Evolutionary conservation across 1,284 basidiomycete species (phyloP).

Genomic region (Rhodotorula mucilaginosa): DNA sequence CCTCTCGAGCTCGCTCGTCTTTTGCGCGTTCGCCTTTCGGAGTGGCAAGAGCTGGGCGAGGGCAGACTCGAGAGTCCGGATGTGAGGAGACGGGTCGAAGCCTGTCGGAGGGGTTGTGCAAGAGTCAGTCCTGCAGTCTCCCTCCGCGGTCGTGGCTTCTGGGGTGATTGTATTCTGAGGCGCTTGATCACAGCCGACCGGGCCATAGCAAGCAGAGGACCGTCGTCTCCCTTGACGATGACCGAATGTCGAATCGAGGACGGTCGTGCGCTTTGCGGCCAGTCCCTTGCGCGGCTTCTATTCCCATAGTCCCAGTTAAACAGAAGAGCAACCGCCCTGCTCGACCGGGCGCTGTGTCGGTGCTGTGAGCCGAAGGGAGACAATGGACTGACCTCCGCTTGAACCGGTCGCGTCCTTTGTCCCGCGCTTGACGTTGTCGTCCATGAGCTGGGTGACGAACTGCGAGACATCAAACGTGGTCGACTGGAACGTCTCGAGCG

Average conservation of each 20-base stretch:
- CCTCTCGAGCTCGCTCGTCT: slow-evolving; percentile 87
- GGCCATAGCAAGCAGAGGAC: too few relatives aligned
- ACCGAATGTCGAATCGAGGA: too few relatives aligned
- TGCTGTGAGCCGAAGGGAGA: too few relatives aligned
- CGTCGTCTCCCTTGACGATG: too few relatives aligned
- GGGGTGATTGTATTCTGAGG: too few relatives aligned
- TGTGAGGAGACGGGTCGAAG: slow-evolving; percentile 91
- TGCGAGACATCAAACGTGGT: slow-evolving; percentile 39
- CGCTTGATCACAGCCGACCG: too few relatives aligned
- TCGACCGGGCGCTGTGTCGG: background rate
- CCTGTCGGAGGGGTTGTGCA: slow-evolving; percentile 57
- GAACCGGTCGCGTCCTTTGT: slow-evolving; percentile 19
- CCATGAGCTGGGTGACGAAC: slow-evolving; percentile 41
- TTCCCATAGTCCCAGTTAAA: background rate
- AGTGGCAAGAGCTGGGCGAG: slow-evolving; percentile 82
- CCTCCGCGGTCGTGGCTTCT: too few relatives aligned
- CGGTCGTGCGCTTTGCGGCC: too few relatives aligned
- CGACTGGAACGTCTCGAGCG: slow-evolving; percentile 41
- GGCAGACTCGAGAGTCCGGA: slow-evolving; percentile 83
- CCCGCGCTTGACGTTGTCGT: slow-evolving; percentile 28
- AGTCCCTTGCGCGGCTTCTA: too few relatives aligned
- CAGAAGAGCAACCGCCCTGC: background rate
- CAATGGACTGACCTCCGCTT: background rate
- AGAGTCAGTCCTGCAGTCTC: too few relatives aligned
- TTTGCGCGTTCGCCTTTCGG: slow-evolving; percentile 79